These are phyloP conservation scores for Wallacemonas sp. DNA, from an alignment of 208 protist genomes.

Conservation along the genomic window DNA sequence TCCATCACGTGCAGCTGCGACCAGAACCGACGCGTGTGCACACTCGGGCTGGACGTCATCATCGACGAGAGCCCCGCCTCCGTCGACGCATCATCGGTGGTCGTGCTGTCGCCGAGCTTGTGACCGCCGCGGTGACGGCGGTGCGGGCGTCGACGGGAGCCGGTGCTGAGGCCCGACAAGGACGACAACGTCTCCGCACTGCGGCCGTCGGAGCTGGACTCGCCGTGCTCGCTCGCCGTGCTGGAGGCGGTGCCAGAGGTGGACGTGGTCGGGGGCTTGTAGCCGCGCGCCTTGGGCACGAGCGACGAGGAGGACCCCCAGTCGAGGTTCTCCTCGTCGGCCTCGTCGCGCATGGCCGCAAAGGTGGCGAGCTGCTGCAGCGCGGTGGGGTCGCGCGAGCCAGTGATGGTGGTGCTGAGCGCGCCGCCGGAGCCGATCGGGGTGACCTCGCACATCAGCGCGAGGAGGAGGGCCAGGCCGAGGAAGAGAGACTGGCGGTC, in stretches of 20 bases:
- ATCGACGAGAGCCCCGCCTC: conserved; percentile 6
- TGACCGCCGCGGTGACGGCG: conserved; percentile 24
- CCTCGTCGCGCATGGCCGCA: conserved; percentile 53
- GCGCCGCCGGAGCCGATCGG: conserved; percentile 25
- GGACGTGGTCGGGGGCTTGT: conserved; percentile 12
- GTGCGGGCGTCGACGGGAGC: conserved; percentile 27
- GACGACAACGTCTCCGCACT: conserved; percentile 1
- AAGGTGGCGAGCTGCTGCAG: conserved; percentile 76
- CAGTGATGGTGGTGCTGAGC: conserved; percentile 58
- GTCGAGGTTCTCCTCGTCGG: conserved; percentile 73
- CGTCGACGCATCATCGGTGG: neutral
- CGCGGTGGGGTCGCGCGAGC: conserved; percentile 36
- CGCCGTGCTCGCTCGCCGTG: conserved; percentile 15
- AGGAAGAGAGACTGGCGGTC: conserved; percentile 28
- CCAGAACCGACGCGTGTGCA: conserved; percentile 54
- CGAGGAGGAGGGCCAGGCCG: conserved; percentile 41
- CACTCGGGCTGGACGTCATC: conserved; percentile 10
- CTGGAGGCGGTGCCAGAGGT: neutral
- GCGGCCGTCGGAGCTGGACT: conserved; percentile 20
- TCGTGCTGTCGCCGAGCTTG: neutral
- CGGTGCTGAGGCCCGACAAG: neutral
- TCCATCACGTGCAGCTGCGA: conserved; percentile 72
- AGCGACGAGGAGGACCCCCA: conserved; percentile 46
- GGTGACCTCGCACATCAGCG: conserved; percentile 31
- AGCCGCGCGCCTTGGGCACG: conserved; percentile 2